Conservation (phyloP, 345 rosid genomes). For the Tarenaya hassleriana region DNA sequence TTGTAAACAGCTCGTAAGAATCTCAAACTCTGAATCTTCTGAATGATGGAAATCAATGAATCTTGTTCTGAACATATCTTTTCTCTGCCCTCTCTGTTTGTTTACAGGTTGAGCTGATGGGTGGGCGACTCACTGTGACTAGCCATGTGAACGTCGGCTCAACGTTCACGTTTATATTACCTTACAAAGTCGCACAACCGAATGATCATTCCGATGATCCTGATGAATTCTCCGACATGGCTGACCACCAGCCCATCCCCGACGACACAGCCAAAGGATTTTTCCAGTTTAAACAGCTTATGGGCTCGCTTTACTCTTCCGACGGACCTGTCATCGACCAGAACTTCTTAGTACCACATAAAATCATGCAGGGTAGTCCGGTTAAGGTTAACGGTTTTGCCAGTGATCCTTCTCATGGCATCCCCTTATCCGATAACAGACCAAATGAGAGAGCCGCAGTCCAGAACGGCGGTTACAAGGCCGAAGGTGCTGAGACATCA, state of each 20-base stretch:
- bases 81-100: conserved; percentile 20
- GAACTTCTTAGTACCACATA: conserved; percentile 27
- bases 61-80: too few species aligned
- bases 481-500: conserved; percentile 35
- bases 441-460: conserved; percentile 33
- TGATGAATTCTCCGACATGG: conserved; percentile 68
- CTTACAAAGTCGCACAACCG: conserved; percentile 63
- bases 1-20: conserved; percentile 85
- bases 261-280: conserved; percentile 63
- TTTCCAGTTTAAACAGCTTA: conserved; percentile 73
- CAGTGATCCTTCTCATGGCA: conserved; percentile 25
- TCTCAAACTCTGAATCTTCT: neutral
- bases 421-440: too few species aligned
- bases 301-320: conserved; percentile 55
- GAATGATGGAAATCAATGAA: too few species aligned
- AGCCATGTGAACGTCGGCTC: conserved; percentile 76
- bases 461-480: conserved; percentile 52
- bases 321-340: conserved; percentile 43
- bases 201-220: conserved; percentile 54
- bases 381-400: conserved; percentile 21
- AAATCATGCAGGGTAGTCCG: conserved; percentile 37
- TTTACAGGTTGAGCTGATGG: conserved; percentile 89
- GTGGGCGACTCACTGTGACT: conserved; percentile 81
- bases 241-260: conserved; percentile 46
- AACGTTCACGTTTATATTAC: conserved; percentile 78